A percentile compares a stretch with the other conserved stretches of the same genome.
Conservation (phyloP, 176 grass and related monocot genomes). For the Stipa capillata region DNA sequence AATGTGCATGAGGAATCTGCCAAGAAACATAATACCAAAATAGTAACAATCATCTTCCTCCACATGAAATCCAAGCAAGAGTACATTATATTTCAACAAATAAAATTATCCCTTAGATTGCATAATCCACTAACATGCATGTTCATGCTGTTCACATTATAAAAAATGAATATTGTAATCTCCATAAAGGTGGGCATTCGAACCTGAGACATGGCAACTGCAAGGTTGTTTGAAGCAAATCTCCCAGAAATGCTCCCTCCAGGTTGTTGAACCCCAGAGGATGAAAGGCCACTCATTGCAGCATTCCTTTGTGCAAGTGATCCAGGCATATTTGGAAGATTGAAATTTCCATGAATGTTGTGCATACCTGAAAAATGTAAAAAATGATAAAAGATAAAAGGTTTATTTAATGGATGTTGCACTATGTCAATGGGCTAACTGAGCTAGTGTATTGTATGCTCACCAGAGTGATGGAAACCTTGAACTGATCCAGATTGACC, state of each 20-base stretch:
- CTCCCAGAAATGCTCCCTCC: conserved; percentile 79
- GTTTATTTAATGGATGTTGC: neutral
- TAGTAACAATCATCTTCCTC: conserved; percentile 10
- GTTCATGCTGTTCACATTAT: neutral
- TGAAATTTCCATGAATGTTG: conserved; percentile 83
- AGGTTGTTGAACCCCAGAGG: conserved; percentile 81
- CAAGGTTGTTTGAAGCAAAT: conserved; percentile 82
- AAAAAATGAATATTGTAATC: neutral
- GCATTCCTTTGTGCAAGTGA: conserved; percentile 77
- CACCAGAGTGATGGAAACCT: conserved; percentile 89
- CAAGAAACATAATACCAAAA: conserved; percentile 12
- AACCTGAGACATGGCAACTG: conserved; percentile 92
- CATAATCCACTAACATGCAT: neutral
- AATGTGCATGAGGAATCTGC: conserved; percentile 87
- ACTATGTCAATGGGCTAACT: neutral
- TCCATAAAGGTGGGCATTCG: conserved; percentile 10
- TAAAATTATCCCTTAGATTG: conserved; percentile 5
- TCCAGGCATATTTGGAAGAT: conserved; percentile 72
- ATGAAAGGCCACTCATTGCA: conserved; percentile 69
- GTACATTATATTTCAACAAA: neutral
- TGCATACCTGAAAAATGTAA: conserved; percentile 54
- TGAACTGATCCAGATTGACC: conserved; percentile 65
- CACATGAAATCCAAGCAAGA: neutral
- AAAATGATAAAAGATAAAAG: neutral
- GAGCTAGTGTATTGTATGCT: conserved; percentile 18